Conservation (phyloP, 1,139 yeast species). For the Geotrichum histeridarum region DNA sequence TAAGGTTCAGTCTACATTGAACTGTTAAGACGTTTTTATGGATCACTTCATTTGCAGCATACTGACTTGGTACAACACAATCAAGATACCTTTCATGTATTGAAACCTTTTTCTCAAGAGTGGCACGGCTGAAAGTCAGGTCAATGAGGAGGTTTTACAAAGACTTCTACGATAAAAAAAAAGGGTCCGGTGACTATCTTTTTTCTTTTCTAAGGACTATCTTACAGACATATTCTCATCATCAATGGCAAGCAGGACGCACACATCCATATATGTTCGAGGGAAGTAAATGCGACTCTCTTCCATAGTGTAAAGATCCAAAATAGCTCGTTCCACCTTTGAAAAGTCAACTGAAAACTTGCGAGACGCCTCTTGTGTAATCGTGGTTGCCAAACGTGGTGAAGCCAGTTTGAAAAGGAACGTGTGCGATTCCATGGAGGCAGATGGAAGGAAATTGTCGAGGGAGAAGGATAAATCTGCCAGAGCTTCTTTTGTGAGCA, state of each 20-base stretch:
- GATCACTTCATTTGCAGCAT: no score
- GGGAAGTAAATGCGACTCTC: constrained; percentile 22
- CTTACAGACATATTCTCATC: constrained; percentile 17
- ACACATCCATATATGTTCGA: constrained; percentile 18
- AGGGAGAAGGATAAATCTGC: constrained; percentile 28
- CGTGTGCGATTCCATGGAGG: constrained; percentile 33
- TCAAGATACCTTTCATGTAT: no score
- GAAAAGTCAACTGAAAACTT: constrained; percentile 34
- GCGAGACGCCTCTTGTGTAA: constrained; percentile 34
- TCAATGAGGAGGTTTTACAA: neutral
- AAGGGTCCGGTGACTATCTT: neutral
- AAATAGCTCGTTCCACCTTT: constrained; percentile 26
- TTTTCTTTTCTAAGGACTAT: neutral
- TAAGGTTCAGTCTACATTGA: no score
- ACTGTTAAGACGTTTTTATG: no score
- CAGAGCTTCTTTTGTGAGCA: constrained; percentile 34
- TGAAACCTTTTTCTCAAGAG: no score
- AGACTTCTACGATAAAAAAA: neutral
- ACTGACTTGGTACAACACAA: no score
- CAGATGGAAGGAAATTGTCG: constrained; percentile 39
- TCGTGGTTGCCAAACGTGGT: constrained; percentile 35
- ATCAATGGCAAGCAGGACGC: constrained; percentile 18
- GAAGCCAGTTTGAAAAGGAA: constrained; percentile 34
- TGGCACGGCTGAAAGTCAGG: neutral
- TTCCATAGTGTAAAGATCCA: constrained; percentile 22